phyloP scores from a whole-genome alignment of 805 yeast species.

The Candida orba region DNA sequence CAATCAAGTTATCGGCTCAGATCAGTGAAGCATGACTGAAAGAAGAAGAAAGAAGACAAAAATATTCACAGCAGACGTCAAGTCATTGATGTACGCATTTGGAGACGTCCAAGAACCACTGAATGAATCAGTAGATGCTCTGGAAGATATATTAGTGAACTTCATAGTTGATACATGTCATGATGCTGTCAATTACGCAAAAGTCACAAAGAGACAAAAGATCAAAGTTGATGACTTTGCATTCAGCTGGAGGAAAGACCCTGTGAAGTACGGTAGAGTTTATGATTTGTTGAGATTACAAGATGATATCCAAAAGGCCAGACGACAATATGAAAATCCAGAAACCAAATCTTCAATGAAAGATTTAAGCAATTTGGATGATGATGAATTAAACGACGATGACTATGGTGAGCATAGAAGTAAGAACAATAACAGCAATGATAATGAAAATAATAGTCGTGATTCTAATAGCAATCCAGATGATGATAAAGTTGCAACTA shows the following conservation, averaged over 20 bases:
- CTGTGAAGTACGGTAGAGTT: slow-evolving; percentile 60
- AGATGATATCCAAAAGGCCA: slow-evolving; percentile 56
- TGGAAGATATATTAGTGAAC: slow-evolving; percentile 62
- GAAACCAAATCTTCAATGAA: slow-evolving; percentile 38
- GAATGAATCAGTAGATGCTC: slow-evolving; percentile 53
- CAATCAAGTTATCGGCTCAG: too few relatives aligned
- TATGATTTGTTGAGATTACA: slow-evolving; percentile 55
- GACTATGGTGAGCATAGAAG: slow-evolving; percentile 22
- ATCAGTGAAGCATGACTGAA: slow-evolving; percentile 5
- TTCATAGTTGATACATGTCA: slow-evolving; percentile 57
- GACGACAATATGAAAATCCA: slow-evolving; percentile 57
- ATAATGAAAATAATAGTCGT: too few relatives aligned
- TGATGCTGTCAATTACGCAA: slow-evolving; percentile 43
- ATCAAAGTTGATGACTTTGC: slow-evolving; percentile 67
- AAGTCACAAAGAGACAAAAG: slow-evolving; percentile 48
- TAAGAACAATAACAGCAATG: too few relatives aligned
- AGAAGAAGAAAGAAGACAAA: slow-evolving; percentile 32
- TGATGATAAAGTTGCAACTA: slow-evolving; percentile 13
- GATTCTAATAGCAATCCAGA: slow-evolving; percentile 13
- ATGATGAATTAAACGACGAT: slow-evolving; percentile 23
- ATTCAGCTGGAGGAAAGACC: slow-evolving; percentile 61
- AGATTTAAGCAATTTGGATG: slow-evolving; percentile 23
- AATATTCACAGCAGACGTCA: slow-evolving; percentile 43
- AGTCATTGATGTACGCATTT: slow-evolving; percentile 58
- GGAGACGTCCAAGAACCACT: slow-evolving; percentile 68